A percentile compares a stretch with the other conserved stretches of the same genome.
Evolutionary conservation across 2,329 filamentous ascomycete genomes (phyloP).

Genomic region (Pseudocercospora macadamiae): DNA sequence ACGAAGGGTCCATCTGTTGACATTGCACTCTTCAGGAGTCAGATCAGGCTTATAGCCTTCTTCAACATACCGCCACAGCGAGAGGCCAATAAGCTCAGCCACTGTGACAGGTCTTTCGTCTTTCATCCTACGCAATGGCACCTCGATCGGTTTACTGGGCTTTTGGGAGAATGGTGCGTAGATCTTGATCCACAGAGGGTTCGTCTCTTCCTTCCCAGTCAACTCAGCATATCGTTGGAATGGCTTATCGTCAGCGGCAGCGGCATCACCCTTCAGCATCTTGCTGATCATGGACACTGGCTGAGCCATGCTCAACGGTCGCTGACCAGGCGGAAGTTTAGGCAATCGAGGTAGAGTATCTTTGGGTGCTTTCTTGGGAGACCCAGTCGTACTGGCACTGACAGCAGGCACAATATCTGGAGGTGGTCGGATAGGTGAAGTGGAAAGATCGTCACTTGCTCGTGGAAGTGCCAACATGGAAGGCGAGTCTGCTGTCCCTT

Average conservation of each 20-base stretch:
- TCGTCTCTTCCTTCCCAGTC: slow-evolving; percentile 76
- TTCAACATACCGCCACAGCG: slow-evolving; percentile 76
- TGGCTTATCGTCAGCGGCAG: slow-evolving; percentile 57
- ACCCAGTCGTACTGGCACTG: slow-evolving; percentile 49
- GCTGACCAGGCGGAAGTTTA: slow-evolving; percentile 67
- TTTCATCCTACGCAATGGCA: slow-evolving; percentile 70
- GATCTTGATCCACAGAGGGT: slow-evolving; percentile 74
- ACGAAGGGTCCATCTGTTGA: slow-evolving; percentile 80
- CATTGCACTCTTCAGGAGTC: slow-evolving; percentile 67
- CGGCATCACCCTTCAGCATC: slow-evolving; percentile 65
- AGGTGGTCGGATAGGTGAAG: slow-evolving; percentile 49
- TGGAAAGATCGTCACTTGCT: slow-evolving; percentile 55
- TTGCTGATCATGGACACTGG: slow-evolving; percentile 64
- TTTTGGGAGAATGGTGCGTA: slow-evolving; percentile 73
- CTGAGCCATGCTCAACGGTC: slow-evolving; percentile 72
- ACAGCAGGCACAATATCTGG: slow-evolving; percentile 45
- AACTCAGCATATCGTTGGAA: slow-evolving; percentile 77
- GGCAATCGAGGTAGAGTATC: slow-evolving; percentile 62
- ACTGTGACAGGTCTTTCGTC: slow-evolving; percentile 73
- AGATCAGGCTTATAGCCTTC: slow-evolving; percentile 73
- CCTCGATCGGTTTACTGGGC: slow-evolving; percentile 67
- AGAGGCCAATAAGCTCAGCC: slow-evolving; percentile 78
- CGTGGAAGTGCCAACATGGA: slow-evolving; percentile 68
- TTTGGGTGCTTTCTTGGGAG: slow-evolving; percentile 65
- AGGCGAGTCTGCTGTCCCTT: slow-evolving; percentile 65